Conservation (phyloP, 1,284 basidiomycete species). For the Ustilago tritici region DNA sequence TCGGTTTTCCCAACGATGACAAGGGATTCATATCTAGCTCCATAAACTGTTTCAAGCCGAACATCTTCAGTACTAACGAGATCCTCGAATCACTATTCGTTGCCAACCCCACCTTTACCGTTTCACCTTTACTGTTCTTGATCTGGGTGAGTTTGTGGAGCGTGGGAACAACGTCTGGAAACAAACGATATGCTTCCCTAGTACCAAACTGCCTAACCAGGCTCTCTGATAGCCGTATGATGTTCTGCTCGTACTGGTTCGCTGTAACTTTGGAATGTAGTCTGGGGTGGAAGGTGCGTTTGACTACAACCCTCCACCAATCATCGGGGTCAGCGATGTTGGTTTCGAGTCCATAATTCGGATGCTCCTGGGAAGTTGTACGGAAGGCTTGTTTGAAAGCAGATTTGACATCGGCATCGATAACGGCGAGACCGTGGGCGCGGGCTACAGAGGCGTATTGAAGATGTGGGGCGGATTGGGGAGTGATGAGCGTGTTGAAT, state of each 20-base stretch:
- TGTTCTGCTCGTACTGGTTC: constrained; percentile 11
- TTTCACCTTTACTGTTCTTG: not conserved
- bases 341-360: constrained; percentile 49
- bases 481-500: constrained; percentile 56
- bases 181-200: constrained; percentile 43
- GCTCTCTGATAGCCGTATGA: constrained; percentile 18
- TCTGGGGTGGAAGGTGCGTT: constrained; percentile 36
- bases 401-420: constrained; percentile 26
- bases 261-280: constrained; percentile 12
- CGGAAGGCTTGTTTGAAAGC: constrained; percentile 53
- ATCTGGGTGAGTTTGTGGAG: constrained; percentile 12
- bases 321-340: constrained; percentile 43
- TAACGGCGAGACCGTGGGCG: constrained; percentile 23
- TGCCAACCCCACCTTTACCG: constrained; percentile 33
- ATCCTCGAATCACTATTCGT: constrained; percentile 56
- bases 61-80: constrained; percentile 38
- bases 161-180: constrained; percentile 45
- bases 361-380: constrained; percentile 29
- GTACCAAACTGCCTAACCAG: constrained; percentile 48
- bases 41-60: constrained; percentile 37
- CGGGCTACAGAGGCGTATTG: constrained; percentile 48
- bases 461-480: constrained; percentile 42
- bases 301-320: constrained; percentile 56
- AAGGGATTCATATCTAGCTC: constrained; percentile 25
- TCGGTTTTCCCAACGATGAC: not conserved